Conservation (phyloP, 2,329 filamentous ascomycete species). For the Pyrenochaeta sp. region DNA sequence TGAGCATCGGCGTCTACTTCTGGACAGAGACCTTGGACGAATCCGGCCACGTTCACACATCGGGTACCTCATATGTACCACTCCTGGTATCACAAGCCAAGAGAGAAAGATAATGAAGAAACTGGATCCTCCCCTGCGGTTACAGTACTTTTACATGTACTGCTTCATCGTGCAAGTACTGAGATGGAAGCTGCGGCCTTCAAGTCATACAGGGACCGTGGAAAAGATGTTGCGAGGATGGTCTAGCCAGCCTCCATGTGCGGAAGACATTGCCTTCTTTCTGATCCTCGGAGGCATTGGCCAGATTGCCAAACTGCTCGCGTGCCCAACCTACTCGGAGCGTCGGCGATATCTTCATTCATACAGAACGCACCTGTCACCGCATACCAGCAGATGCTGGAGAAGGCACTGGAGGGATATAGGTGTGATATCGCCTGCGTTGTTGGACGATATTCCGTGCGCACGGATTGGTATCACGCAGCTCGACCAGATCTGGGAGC, state of each 20-base stretch:
- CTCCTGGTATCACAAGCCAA: conserved; percentile 35
- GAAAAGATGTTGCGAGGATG: conserved; percentile 44
- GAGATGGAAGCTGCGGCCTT: conserved; percentile 41
- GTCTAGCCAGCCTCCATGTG: conserved; percentile 41
- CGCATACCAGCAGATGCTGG: conserved; percentile 46
- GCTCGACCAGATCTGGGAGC: conserved; percentile 48
- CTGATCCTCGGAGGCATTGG: conserved; percentile 46
- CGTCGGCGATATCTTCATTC: conserved; percentile 41
- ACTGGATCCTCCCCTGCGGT: conserved; percentile 42
- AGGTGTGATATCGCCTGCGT: conserved; percentile 43
- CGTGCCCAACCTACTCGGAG: conserved; percentile 42
- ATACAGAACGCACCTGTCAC: conserved; percentile 47
- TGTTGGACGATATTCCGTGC: conserved; percentile 48
- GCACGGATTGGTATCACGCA: conserved; percentile 47
- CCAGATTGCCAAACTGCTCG: conserved; percentile 45
- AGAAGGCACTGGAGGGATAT: conserved; percentile 45
- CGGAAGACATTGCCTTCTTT: conserved; percentile 49
- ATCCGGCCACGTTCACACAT: conserved; percentile 44
- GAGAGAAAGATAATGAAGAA: conserved; percentile 41
- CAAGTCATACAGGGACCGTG: conserved; percentile 37
- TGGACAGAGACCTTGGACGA: conserved; percentile 45
- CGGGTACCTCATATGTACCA: conserved; percentile 47
- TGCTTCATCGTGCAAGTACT: conserved; percentile 48
- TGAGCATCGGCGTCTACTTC: conserved; percentile 41
- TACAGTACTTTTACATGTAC: conserved; percentile 51